Evolutionary conservation across 139 green algal genomes (phyloP).

Genomic region (Microglena sp.): DNA sequence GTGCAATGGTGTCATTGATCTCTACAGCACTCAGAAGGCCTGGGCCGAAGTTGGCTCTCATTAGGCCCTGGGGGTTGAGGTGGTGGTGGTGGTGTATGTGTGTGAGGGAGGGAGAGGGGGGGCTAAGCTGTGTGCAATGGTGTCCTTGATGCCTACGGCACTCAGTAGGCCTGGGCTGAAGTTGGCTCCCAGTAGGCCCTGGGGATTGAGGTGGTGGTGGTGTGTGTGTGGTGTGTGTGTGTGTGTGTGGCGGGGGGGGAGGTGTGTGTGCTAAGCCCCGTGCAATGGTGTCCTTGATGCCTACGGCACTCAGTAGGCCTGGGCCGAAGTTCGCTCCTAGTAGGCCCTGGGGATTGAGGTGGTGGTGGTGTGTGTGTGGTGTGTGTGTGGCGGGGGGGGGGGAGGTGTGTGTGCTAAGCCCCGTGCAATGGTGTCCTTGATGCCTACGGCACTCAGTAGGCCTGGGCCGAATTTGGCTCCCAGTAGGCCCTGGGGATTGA

Average conservation of each 20-base stretch:
- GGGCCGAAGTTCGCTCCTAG: constrained; percentile 26
- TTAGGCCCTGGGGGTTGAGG: too few relatives aligned
- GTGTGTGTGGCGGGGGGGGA: too few relatives aligned
- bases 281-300: constrained; percentile 70
- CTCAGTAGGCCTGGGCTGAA: background rate
- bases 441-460: constrained; percentile 51
- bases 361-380: too few relatives aligned
- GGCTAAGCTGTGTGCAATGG: background rate
- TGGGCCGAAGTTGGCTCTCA: background rate
- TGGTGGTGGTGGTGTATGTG: too few relatives aligned
- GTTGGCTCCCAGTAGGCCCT: background rate
- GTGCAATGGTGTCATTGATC: too few relatives aligned
- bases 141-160: background rate
- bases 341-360: too few relatives aligned
- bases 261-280: constrained; percentile 71
- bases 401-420: constrained; percentile 39
- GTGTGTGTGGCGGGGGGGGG: too few relatives aligned
- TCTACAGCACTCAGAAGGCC: background rate
- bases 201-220: too few relatives aligned
- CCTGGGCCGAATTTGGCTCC: constrained; percentile 19
- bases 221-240: too few relatives aligned
- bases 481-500: too few relatives aligned
- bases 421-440: constrained; percentile 70
- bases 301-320: constrained; percentile 46
- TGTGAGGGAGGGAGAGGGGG: too few relatives aligned